Evolutionary conservation across 2,329 filamentous ascomycete genomes (phyloP), one percentile per base, ranked within the genome.

Genomic region (Epichloe elymi): DNA sequence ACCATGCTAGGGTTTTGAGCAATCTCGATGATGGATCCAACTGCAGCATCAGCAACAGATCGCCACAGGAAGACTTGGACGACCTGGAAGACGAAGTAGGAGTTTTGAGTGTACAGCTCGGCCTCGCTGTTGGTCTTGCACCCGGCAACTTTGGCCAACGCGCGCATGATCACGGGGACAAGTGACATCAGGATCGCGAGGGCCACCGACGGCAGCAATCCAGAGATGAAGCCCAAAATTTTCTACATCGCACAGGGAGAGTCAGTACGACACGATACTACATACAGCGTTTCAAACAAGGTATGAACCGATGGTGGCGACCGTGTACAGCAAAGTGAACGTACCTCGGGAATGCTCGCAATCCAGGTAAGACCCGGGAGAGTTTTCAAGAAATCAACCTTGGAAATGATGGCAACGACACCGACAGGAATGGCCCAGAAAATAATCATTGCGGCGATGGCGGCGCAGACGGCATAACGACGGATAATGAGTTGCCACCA

Each of bases 41-140:
- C 79, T 10, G 89, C 89, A 2, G 88, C 83, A 38, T 88, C 89
- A 6, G 86, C 76, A 17, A 97, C 58, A 0, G 91, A 95, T 6
- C 86, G 82, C 39, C 97, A 81, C 48, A 97, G 70, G 72, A 97
- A 97, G 37, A 95, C 87, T 65, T 97, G 90, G n/a, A 95, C 74
- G 43, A 97, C 79, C 67, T 93, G 87, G 72, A 94, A 94, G 54
- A 78, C 79, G 61, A 95, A 98, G 74, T 94, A 97, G 60, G 82
- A 85, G 63, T 93, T 95, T 64, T 97, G 88, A 0, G 88, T 90
- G 55, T 87, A 89, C 11, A 97, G 74, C 68, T 98, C 93, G 14
- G 93, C 82, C 7, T 84, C 79, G 1, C 88, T 85, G 17, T 82
- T 67, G 1, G 88, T 91, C 8, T 89, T 87, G 56, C 84, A 84